Evolutionary conservation across 2,329 filamentous ascomycete genomes (phyloP), one percentile per base, ranked within the genome.

Genomic region (Fusarium transvaalense): DNA sequence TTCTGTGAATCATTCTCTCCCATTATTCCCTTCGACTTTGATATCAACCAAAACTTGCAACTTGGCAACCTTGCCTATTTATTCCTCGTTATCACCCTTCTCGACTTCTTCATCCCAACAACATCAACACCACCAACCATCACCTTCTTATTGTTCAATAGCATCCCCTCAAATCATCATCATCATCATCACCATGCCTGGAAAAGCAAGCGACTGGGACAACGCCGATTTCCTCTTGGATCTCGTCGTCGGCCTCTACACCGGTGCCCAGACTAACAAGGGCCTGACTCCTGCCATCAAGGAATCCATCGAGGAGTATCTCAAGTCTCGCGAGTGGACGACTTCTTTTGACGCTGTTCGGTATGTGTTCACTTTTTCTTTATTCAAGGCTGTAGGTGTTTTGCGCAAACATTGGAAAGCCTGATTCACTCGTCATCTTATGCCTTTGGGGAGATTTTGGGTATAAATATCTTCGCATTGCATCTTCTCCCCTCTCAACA

Each of bases 311-410:
- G 72, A 77, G 45, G 63, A 63, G 10, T 76, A 76, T n/a, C 74
- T 83, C 56, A 67, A 74, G n/a, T 41, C 64, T 14, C 68, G 66
- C 8, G 77, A 80, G 10, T 74, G 78, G 51, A 61, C 65, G 8
- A 78, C 80, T n/a, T 80, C 79, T 5, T 84, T 82, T 81, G 79
- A 84, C 31, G 80, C 75, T 2, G 76, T 84, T 50, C 81, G 83
- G 83, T 84, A 78, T 42, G 80, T 76, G 10, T 12, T 7, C 2
- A 25, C 13, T 51, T 27, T 57, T 23, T 35, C 3, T 42, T 37
- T 14, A 43, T 35, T 56, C 19, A 21, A 32, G 55, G 17, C 51
- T 63, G 13, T 10, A 27, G 15, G 15, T 19, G 17, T 21, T 17
- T 14, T 29, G 21, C 35, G 32, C 48, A 48, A 56, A 37, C 57